phyloP scores from a whole-genome alignment of 495 filamentous ascomycete genomes.

The Gamarada debralockiae region DNA sequence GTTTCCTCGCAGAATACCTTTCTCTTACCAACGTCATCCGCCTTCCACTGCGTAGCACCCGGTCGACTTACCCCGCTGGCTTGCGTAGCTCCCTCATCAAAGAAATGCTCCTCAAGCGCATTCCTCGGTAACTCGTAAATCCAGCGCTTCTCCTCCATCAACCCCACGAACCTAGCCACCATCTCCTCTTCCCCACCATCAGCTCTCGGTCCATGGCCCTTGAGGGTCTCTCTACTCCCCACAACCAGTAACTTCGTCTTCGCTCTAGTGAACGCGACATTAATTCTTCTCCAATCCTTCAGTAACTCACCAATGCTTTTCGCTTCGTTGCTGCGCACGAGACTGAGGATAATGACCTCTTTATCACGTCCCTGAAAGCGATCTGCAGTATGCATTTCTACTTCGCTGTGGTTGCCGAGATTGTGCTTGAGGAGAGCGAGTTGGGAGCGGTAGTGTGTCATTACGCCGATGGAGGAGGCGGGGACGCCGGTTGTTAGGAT shows the following conservation, averaged over 20 bases:
- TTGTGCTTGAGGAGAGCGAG: slow-evolving; percentile 51
- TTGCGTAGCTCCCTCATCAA: slow-evolving; percentile 42
- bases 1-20: background rate
- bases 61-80: slow-evolving; percentile 6
- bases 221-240: slow-evolving; percentile 72
- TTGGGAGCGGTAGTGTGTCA: slow-evolving; percentile 97
- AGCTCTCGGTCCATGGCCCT: slow-evolving; percentile 28
- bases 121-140: slow-evolving; percentile 61
- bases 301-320: slow-evolving; percentile 82
- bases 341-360: slow-evolving; percentile 77
- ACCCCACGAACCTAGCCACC: slow-evolving; percentile 64
- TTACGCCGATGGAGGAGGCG: slow-evolving; percentile 81
- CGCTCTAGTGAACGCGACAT: slow-evolving; percentile 91
- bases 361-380: slow-evolving; percentile 97
- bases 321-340: slow-evolving; percentile 81
- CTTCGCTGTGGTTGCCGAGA: slow-evolving; percentile 36
- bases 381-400: slow-evolving; percentile 96
- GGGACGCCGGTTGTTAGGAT: slow-evolving; percentile 73
- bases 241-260: slow-evolving; percentile 86
- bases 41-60: slow-evolving; percentile 7
- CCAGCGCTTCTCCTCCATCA: slow-evolving; percentile 75
- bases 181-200: slow-evolving; percentile 62
- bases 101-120: slow-evolving; percentile 65
- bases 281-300: slow-evolving; percentile 88
- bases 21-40: slow-evolving; percentile 14